A percentile compares a stretch with the other conserved stretches of the same genome.
Conservation (phyloP, 306 rosid species). For the Rosa lucieae region DNA sequence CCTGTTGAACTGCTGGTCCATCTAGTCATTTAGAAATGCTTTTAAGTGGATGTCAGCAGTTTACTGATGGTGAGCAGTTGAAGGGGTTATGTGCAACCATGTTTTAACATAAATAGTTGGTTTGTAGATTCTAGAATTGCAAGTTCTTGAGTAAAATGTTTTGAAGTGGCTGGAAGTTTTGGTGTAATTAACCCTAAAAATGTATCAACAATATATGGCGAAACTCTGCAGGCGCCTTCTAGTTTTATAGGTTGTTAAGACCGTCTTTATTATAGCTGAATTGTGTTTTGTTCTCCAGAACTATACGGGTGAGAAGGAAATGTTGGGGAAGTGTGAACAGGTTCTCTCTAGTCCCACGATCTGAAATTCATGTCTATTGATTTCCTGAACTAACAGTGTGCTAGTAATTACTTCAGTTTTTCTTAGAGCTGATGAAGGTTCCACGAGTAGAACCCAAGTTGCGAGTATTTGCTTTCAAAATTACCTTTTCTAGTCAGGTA, state of each 20-base stretch:
- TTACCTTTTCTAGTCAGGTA: slow-evolving; percentile 89
- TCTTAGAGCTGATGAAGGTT: slow-evolving; percentile 93
- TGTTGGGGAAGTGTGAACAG: slow-evolving; percentile 98
- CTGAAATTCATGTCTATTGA: slow-evolving; percentile 22
- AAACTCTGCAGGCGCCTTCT: neutral
- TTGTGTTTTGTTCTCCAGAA: slow-evolving; percentile 49
- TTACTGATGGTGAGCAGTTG: neutral
- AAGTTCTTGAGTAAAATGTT: neutral
- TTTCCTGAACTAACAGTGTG: slow-evolving; percentile 27
- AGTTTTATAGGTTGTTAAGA: slow-evolving; percentile 6
- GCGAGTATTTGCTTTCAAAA: slow-evolving; percentile 94
- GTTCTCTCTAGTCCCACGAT: slow-evolving; percentile 43
- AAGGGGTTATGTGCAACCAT: neutral
- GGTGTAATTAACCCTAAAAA: neutral
- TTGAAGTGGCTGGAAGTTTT: neutral
- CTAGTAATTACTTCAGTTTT: slow-evolving; percentile 56
- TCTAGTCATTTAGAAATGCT: neutral
- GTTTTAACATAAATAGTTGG: neutral
- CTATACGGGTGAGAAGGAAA: slow-evolving; percentile 77
- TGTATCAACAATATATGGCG: neutral
- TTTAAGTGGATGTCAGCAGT: neutral
- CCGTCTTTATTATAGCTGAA: slow-evolving; percentile 21
- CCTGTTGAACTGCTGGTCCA: neutral
- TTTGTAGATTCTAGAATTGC: neutral
- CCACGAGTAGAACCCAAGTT: slow-evolving; percentile 94